Evolutionary conservation across 2,329 filamentous ascomycete species (phyloP), one percentile per base, ranked within the genome.

Genomic region (Fusarium verrucosum): DNA sequence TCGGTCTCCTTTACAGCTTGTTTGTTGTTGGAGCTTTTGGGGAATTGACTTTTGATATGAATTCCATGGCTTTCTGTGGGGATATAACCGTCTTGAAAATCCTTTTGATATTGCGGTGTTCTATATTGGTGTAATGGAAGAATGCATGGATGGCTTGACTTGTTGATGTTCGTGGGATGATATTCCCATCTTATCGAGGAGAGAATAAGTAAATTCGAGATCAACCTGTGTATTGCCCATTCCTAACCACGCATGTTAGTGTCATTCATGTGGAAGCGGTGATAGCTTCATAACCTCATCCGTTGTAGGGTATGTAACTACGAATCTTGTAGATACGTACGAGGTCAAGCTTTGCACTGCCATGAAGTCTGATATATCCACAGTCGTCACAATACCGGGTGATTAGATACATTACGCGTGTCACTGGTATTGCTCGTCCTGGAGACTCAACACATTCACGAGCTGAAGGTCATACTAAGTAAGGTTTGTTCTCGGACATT

Each of bases 41-140:
- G 49, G 26, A 25, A 62, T 62, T 50, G 58, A 62, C 41, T 62
- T n/a, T 61, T 61, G 38, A 22, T 20, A n/a, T 20, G 14, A 33
- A 38, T 57, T 55, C 19, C 17, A 36, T 56, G 33, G 30, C 35
- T 20, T 23, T 26, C 10, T 38, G 30, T 4, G 30, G 28, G 20
- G 30, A 20, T 10, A 7, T 25, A n/a, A 25, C 9, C 16, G 10
- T 17, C 10, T 49, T 23, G 11, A n/a, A n/a, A n/a, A n/a, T n/a
- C n/a, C n/a, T n/a, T n/a, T n/a, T n/a, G n/a, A n/a, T n/a, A 23
- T 17, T 11, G 10, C 19, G 5, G 20, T 23, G 6, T 16, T 60
- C 38, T 37, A 28, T 30, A 20, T n/a, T 53, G 23, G 10, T 10
- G 4, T 16, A 10, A 13, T n/a, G 14, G 10, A 49, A 42, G 13